Conservation (phyloP, 169 alveolate species). For the Miamiensis avidus region DNA sequence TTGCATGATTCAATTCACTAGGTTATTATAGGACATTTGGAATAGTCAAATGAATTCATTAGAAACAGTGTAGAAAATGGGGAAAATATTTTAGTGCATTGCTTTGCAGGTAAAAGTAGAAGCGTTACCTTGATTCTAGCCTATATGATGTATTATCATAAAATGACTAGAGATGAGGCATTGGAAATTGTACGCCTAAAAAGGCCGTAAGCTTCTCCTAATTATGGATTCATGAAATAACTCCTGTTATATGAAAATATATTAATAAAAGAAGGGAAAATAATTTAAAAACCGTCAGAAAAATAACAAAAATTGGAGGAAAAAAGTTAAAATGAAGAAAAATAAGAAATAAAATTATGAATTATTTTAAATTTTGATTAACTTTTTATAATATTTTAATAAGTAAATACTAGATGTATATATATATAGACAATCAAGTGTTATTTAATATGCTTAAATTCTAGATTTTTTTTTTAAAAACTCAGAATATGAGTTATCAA, state of each 20-base stretch:
- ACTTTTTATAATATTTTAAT: no score
- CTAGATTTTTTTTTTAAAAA: no score
- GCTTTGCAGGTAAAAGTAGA: constrained; percentile 12
- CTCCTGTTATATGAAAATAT: neutral
- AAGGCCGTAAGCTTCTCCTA: neutral
- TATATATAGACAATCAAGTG: no score
- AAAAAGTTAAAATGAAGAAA: no score
- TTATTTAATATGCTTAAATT: no score
- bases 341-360: no score
- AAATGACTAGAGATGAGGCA: constrained; percentile 2
- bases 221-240: neutral
- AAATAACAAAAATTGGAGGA: no score
- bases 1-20: neutral
- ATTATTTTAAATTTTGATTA: no score
- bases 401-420: no score
- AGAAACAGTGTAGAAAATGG: neutral
- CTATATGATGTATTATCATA: constrained; percentile 10
- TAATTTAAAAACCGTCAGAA: no score
- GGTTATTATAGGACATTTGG: neutral
- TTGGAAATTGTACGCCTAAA: neutral
- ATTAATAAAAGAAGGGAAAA: neutral
- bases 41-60: no score
- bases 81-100: constrained; percentile 9
- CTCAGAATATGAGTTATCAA: no score
- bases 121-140: constrained; percentile 13